Percentiles rank a stretch among this genome's conserved stretches.
phyloP scores from a whole-genome alignment of 257 asterid species.

The Nicotiana knightiana region DNA sequence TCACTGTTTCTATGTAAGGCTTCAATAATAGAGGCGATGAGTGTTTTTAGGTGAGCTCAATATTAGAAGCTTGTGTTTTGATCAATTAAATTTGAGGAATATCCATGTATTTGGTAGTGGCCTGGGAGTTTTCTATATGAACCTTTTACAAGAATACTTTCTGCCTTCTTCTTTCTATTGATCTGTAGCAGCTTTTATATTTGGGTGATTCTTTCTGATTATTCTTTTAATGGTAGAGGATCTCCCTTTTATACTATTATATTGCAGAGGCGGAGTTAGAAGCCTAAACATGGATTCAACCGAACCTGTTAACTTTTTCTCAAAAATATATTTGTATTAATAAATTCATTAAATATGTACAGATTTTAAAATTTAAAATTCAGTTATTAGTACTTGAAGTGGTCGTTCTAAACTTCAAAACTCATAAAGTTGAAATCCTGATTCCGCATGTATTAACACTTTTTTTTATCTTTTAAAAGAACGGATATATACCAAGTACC shows the following conservation, averaged over 20 bases:
- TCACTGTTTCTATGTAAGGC: not conserved
- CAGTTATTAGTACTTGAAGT: no score
- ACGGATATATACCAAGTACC: not conserved
- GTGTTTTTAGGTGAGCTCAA: not conserved
- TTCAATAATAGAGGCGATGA: constrained; percentile 5
- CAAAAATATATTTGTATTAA: no score
- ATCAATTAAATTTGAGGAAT: not conserved
- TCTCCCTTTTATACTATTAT: no score
- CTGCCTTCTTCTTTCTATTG: not conserved
- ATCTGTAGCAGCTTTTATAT: not conserved
- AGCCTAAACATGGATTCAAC: no score
- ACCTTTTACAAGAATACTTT: not conserved
- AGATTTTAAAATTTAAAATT: no score
- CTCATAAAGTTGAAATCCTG: no score
- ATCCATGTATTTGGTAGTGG: not conserved
- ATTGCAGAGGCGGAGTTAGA: no score
- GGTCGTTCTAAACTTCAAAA: no score
- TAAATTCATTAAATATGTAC: no score
- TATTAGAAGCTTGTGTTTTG: not conserved
- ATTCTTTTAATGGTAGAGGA: no score
- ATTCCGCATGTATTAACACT: no score
- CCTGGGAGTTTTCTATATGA: not conserved
- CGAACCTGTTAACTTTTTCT: no score
- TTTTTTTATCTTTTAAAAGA: not conserved
- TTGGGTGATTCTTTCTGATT: not conserved